phyloP scores from a whole-genome alignment of 768 basidiomycete genomes.

The Cystofilobasidium ferigula region DNA sequence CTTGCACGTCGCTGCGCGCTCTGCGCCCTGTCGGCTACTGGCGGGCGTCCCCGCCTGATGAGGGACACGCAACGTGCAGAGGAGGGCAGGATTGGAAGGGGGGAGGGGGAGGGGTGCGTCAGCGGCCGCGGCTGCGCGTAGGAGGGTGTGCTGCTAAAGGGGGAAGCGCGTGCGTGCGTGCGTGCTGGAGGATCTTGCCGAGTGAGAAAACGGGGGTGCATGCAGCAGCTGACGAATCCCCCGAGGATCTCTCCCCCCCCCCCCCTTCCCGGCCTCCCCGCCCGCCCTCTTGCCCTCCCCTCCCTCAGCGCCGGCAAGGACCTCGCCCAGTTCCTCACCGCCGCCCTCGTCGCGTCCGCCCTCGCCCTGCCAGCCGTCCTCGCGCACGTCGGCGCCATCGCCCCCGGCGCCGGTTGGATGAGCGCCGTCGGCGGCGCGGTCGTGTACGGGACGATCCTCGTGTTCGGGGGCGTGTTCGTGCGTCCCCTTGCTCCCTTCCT shows the following conservation, averaged over 20 bases:
- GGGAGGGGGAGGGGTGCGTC: too few relatives aligned
- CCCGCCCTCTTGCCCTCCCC: background rate
- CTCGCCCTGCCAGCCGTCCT: constrained; percentile 85
- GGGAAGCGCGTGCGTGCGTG: background rate
- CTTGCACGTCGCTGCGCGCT: too few relatives aligned
- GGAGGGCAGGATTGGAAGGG: too few relatives aligned
- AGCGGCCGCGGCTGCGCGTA: too few relatives aligned
- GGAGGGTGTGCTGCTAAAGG: too few relatives aligned
- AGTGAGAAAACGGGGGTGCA: too few relatives aligned
- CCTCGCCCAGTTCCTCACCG: constrained; percentile 87
- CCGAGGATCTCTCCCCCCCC: background rate
- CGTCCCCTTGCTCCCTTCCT: constrained; percentile 4
- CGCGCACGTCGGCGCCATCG: constrained; percentile 80
- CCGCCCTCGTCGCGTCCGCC: constrained; percentile 79
- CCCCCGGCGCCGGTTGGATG: constrained; percentile 77
- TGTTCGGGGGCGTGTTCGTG: constrained; percentile 21
- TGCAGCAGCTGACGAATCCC: too few relatives aligned
- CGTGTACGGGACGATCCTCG: constrained; percentile 25
- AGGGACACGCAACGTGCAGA: too few relatives aligned
- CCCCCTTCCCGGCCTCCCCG: background rate
- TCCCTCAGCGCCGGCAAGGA: constrained; percentile 47
- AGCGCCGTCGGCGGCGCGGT: constrained; percentile 39
- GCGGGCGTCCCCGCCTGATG: too few relatives aligned
- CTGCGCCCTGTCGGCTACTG: too few relatives aligned
- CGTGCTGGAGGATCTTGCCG: background rate